A percentile compares a stretch with the other conserved stretches of the same genome.
Evolutionary conservation across 2,329 filamentous ascomycete genomes (phyloP).

Genomic region (Dothideomycetes sp.): DNA sequence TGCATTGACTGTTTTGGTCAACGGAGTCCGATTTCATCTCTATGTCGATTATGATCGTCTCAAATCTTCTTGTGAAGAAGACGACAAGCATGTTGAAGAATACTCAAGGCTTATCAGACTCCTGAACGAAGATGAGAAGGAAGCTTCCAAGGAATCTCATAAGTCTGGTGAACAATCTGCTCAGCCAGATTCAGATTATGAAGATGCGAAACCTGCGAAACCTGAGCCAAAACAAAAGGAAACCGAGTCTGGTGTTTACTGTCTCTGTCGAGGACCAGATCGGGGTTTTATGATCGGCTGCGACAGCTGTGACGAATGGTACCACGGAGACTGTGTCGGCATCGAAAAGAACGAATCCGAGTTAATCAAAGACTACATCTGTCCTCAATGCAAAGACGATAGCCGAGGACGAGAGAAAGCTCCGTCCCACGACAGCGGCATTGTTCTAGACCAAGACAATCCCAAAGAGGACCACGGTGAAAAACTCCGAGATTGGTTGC

Average conservation of each 20-base stretch:
- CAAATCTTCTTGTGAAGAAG: conserved; percentile 12
- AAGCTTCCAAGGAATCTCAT: conserved; percentile 10
- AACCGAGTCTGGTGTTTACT: conserved; percentile 6
- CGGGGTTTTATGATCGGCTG: conserved; percentile 60
- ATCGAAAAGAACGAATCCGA: conserved; percentile 29
- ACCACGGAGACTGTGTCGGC: conserved; percentile 67
- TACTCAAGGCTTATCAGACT: conserved; percentile 21
- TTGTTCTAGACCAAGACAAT: conserved; percentile 13
- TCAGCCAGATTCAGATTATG: conserved; percentile 14
- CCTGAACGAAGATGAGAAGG: conserved; percentile 13
- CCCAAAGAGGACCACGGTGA: conserved; percentile 18
- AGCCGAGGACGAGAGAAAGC: neutral
- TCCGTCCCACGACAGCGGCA: conserved; percentile 9
- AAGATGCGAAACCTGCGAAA: conserved; percentile 13
- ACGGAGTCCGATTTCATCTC: conserved; percentile 26
- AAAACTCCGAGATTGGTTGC: conserved; percentile 24
- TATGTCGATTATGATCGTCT: conserved; percentile 23
- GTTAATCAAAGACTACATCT: conserved; percentile 9
- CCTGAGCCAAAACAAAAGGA: no score
- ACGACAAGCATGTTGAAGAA: conserved; percentile 15
- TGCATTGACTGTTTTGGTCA: conserved; percentile 24
- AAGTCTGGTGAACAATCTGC: neutral
- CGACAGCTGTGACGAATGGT: conserved; percentile 76
- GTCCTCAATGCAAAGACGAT: neutral
- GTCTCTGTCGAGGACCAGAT: conserved; percentile 7